Base-by-base conservation (phyloP, 2,329 filamentous ascomycete species). In the Hypoxylon rubiginosum region DNA sequence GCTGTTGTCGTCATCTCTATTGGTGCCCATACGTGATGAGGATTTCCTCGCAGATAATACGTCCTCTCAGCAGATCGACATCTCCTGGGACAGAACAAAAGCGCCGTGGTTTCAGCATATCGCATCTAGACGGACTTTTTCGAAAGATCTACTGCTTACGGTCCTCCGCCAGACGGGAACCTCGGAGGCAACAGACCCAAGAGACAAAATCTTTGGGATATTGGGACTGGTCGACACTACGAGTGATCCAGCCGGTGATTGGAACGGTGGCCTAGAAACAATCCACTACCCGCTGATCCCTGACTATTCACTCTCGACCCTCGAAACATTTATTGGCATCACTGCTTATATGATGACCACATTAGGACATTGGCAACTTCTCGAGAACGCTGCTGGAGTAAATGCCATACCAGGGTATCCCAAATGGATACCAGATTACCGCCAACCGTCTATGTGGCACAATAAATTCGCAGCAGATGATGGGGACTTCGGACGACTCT, bases 181-280 rank as follows among this genome's bases (percentile, higher is more conserved):
- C 11, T 39, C 36, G 36, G 11, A 39, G 36, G 36, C 36, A 39
- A 15, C 36, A 15, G 36, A 39, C 36, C 36, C 36, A 39, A 39
- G 36, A 39, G 41, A 43, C 41, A 43, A 43, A 43, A 4, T 43
- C 41, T 43, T 43, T 10, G 41, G 41, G 41, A 43, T 43, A 30
- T 30, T 30, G 9, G 28, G 28, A 9, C 28, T 30, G 9, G 28
- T 30, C 28, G 28, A 30, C 9, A 39, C 10, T 4, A 39, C 4
- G 10, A 13, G 36, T n/a, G n/a, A n/a, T n/a, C n/a, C n/a, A n/a
- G n/a, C n/a, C n/a, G n/a, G n/a, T n/a, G n/a, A n/a, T n/a, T n/a
- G n/a, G n/a, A n/a, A n/a, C n/a, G n/a, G n/a, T n/a, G n/a, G n/a
- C n/a, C n/a, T n/a, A n/a, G n/a, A n/a, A n/a, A n/a, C n/a, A n/a